Evolutionary conservation across 2,329 filamentous ascomycete species (phyloP), one percentile per base, ranked within the genome.

Genomic region (Curvularia sp.): DNA sequence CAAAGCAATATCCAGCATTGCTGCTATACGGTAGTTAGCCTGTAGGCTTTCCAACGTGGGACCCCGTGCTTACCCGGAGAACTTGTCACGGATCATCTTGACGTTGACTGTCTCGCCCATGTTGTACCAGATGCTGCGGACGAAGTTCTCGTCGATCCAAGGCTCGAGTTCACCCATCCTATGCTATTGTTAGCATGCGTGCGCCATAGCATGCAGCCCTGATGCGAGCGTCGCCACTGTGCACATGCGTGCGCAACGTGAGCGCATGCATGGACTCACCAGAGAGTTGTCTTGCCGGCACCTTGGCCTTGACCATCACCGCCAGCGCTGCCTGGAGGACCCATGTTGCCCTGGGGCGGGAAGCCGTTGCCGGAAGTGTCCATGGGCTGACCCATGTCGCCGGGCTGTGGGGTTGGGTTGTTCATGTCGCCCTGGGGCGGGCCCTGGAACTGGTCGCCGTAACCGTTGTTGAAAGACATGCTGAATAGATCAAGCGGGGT

Each of bases 121-220:
- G 71, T 93, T 88, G 74, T 92, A 96, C 86, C 92, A 98, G 45
- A 98, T 88, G 70, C 91, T 95, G 80, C 96, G 93, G 75, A 99
- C 91, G 79, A 98, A 99, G 80, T 94, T 96, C 83, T 99, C 95
- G 72, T 99, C 95, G 81, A 99, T 98, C 95, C 95, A 99, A 27
- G 93, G 92, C 80, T 98, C 94, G 64, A 99, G 89, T 79, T 99
- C 95, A 69, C 95, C 95, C 95, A 99, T 99, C 94, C 93, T 97
- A 68, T 9, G 58, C 48, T 21, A 15, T 12, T 52, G 69, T 77
- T 60, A 77, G 73, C 61, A 54, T 36, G n/a, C 28, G 3, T 12
- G 46, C 47, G 19, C 21, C 27, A 28, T 45, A 8, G 18, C 38
- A 15, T n/a, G 15, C 21, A 12, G 3, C 18, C 9, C 13, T 23